Evolutionary conservation across 1,284 basidiomycete species (phyloP), one percentile per base, ranked within the genome.

Genomic region (Pyrrhoderma lamaoense): DNA sequence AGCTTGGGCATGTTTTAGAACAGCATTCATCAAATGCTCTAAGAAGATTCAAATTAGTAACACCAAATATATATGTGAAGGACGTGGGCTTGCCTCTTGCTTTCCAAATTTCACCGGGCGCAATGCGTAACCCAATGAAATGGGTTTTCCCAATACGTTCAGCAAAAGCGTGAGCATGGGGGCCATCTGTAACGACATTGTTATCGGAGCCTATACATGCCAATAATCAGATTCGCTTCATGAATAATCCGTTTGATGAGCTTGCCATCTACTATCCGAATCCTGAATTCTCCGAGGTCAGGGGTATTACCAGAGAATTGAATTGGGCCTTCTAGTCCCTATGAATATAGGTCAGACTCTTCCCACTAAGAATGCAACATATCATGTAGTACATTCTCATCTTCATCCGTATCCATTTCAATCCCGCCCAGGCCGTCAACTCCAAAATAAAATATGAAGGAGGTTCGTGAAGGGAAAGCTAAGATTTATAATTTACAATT

Each of bases 371-470:
- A 14, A n/a, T 40, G 21, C 5, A 22, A 5, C 5, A 37, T 13
- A 35, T 22, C 37, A 25, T 43, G 44, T 60, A 74, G 19, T 58
- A 90, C 89, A 64, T 85, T 77, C 47, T 86, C 79, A 46, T 82
- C 71, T 59, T 85, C 82, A 27, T 83, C 80, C 0, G 79, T 85
- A 46, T 89, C 84, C 71, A 94, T 75, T 52, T 88, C 80, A 23
- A 95, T 59, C 1, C 76, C 79, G n/a, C 89, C 90, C 2, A 93
- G 68, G 0, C 91, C 91, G 60, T 95, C 93, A 35, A 94, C 66
- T 0, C 90, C 93, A 58, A 86, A 70, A 62, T 96, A 95, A 63
- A 91, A 93, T 53, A 94, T 76, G 9, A 87, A 71, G 0, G 90
- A 87, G 38, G 85, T 76, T 22, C 80, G 73, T 9, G 82, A 85